phyloP scores from a whole-genome alignment of 2,329 filamentous ascomycete species.

The Acephala macrosclerotiorum region DNA sequence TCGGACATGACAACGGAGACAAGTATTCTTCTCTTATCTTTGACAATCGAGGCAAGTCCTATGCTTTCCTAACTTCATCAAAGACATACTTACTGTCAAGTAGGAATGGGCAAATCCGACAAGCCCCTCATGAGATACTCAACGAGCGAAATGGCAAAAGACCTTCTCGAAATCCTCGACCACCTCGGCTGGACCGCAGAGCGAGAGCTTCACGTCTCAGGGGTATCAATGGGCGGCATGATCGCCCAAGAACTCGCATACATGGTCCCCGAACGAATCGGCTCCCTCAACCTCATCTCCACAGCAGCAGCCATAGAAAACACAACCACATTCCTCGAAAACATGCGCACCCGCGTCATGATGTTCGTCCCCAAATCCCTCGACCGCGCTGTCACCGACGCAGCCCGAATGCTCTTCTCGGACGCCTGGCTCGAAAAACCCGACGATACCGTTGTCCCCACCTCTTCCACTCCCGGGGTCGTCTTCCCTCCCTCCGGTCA shows the following conservation, averaged over 20 bases:
- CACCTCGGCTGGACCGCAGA: constrained; percentile 72
- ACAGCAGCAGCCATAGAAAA: constrained; percentile 68
- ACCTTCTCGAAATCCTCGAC: constrained; percentile 73
- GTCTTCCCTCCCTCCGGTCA: constrained; percentile 43
- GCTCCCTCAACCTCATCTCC: constrained; percentile 65
- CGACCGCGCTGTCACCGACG: constrained; percentile 69
- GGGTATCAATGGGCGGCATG: constrained; percentile 90
- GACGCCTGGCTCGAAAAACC: constrained; percentile 66
- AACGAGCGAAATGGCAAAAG: constrained; percentile 84
- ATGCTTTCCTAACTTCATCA: neutral
- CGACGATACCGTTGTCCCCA: constrained; percentile 63
- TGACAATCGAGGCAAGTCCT: constrained; percentile 72
- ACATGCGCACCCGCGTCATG: constrained; percentile 62
- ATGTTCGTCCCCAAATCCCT: constrained; percentile 75
- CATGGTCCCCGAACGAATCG: constrained; percentile 59
- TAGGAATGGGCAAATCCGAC: constrained; percentile 77
- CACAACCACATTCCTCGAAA: constrained; percentile 68
- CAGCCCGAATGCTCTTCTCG: constrained; percentile 72
- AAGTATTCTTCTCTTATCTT: constrained; percentile 78
- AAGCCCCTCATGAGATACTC: constrained; percentile 81
- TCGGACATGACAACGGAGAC: constrained; percentile 73
- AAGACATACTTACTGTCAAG: constrained; percentile 15
- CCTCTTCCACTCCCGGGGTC: constrained; percentile 49
- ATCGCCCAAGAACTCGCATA: constrained; percentile 81
- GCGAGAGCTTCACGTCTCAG: constrained; percentile 71